Base-by-base conservation (phyloP, 148 eudicot genomes). In the Rhododendron ferrugineum region DNA sequence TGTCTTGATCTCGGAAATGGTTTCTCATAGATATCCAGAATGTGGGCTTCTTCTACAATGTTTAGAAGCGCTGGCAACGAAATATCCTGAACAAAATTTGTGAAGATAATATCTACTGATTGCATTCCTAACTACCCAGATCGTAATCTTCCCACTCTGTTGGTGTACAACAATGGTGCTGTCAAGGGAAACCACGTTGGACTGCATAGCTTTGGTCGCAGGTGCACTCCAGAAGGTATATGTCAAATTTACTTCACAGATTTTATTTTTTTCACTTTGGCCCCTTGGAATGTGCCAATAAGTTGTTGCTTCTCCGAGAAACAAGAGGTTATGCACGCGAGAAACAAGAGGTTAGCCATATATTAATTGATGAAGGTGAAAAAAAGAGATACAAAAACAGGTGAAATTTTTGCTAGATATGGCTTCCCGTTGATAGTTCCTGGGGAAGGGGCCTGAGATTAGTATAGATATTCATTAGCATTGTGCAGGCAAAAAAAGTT, bases 61-160 rank as follows among this genome's bases (percentile, higher is more conserved):
- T 83, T 87, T 95, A 89, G 98, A 95, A 84, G 95, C 92, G 85
- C 88, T 94, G 60, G 90, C 98, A 22, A 89, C 85, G 86, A 93
- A 88, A 90, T 96, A 94, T 82, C 93, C 97, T 4, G 96, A 60
- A 96, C 97, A 34, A 96, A 95, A 78, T 95, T 96, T 90, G 98
- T 96, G 34, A 95, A 95, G 85, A 96, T 96, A 42, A 91, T 95
- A 86, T 96, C 99, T 54, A 96, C 99, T 6, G 99, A 96, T 42
- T 96, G 99, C 90, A 95, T 95, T 70, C 99, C 99, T 46, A 96
- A 96, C 78, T 96, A 95, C 85, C 99, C 98, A 2, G 99, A 95
- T 91, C 85, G 88, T 81, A 96, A 96, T 92, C 95, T 96, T 80
- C 99, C 98, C 30, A 96, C 99, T 80, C 82, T 96, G 18, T 87